phyloP scores from a whole-genome alignment of 2,329 filamentous ascomycete species.

The Amesomyces nigricolor region DNA sequence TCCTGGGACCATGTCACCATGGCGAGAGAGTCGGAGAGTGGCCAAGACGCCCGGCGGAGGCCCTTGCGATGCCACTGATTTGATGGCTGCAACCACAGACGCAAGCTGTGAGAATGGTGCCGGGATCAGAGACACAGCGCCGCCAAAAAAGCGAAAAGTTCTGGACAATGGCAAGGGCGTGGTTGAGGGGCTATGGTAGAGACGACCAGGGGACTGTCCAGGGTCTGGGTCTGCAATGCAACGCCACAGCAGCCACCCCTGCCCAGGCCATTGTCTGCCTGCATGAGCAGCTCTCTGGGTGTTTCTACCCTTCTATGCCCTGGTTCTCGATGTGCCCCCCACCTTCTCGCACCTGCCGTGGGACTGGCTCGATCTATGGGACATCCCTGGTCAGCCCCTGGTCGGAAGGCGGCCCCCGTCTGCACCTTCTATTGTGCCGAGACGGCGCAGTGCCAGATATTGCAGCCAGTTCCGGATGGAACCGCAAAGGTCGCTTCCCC shows the following conservation, averaged over 20 bases:
- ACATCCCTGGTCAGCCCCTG: neutral
- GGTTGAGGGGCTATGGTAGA: too few species aligned
- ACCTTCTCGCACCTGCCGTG: neutral
- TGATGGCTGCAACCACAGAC: constrained; percentile 14
- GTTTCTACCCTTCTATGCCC: too few species aligned
- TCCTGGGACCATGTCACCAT: neutral
- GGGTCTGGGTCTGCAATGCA: too few species aligned
- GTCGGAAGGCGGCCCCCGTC: constrained; percentile 14
- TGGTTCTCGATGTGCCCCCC: neutral
- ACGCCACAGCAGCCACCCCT: too few species aligned
- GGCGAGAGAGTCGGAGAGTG: neutral
- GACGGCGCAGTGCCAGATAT: constrained; percentile 10
- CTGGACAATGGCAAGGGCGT: neutral
- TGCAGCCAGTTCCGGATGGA: neutral
- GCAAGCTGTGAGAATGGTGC: neutral
- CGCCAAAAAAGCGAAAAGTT: neutral
- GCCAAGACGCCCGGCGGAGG: neutral
- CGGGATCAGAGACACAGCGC: neutral
- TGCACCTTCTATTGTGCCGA: constrained; percentile 5
- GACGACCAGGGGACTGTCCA: too few species aligned
- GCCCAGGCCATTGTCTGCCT: too few species aligned
- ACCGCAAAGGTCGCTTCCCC: neutral
- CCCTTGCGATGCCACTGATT: constrained; percentile 11
- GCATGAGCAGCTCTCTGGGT: too few species aligned
- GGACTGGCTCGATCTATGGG: neutral